Conservation (phyloP, 495 filamentous ascomycete genomes). For the Aspergillus cristatus region DNA sequence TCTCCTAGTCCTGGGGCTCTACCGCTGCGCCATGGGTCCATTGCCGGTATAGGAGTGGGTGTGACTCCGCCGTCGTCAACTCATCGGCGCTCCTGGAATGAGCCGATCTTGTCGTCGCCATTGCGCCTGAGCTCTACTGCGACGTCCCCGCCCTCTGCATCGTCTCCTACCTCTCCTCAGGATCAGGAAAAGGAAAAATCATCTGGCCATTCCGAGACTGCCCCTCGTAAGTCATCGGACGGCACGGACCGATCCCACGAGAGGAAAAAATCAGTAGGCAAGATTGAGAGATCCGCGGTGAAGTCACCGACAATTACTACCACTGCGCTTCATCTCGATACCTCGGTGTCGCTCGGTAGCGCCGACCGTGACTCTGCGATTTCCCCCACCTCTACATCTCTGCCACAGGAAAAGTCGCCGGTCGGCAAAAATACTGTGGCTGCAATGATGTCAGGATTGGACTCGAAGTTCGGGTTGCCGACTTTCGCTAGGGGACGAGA, state of each 20-base stretch:
- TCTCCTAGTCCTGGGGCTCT: conserved; percentile 14
- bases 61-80: conserved; percentile 13
- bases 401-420: conserved; percentile 12
- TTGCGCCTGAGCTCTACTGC: conserved; percentile 14
- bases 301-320: background rate
- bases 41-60: conserved; percentile 27
- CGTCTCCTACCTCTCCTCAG: background rate
- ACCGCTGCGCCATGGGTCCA: conserved; percentile 31
- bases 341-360: background rate
- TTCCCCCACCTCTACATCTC: conserved; percentile 8
- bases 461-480: conserved; percentile 24
- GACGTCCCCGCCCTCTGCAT: background rate
- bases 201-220: conserved; percentile 4
- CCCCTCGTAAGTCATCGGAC: conserved; percentile 14
- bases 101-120: conserved; percentile 14
- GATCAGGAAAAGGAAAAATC: conserved; percentile 5
- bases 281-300: background rate
- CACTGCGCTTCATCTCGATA: conserved; percentile 1
- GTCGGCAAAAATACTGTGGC: conserved; percentile 23
- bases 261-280: background rate
- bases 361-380: no score
- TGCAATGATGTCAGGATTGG: conserved; percentile 32
- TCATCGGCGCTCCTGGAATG: conserved; percentile 4
- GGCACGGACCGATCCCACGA: background rate
- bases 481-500: conserved; percentile 33